These are phyloP conservation scores for Juglanconis juglandina DNA, from an alignment of 2,329 filamentous ascomycete genomes.

Conservation along the genomic window DNA sequence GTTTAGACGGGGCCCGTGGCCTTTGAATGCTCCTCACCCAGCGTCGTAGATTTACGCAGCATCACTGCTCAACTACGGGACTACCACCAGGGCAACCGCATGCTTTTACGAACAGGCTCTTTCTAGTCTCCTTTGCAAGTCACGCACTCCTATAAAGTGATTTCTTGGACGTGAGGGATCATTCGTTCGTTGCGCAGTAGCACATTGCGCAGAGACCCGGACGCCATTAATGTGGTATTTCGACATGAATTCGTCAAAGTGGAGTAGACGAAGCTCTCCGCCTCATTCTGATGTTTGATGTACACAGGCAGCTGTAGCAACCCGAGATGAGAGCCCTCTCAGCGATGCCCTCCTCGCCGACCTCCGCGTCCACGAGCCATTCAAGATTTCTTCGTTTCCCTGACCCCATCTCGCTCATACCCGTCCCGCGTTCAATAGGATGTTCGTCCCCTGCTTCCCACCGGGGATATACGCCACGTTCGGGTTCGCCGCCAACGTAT, in stretches of 20 bases:
- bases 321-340: conserved; percentile 2
- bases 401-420: conserved; percentile 26
- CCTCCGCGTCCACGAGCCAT: not conserved
- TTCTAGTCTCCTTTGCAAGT: not conserved
- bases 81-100: not conserved
- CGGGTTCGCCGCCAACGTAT: conserved; percentile 83
- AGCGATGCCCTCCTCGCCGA: not conserved
- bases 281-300: conserved; percentile 6
- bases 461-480: conserved; percentile 94
- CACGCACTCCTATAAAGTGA: not conserved
- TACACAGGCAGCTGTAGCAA: conserved; percentile 12
- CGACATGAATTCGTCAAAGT: conserved; percentile 17
- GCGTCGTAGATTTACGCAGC: not conserved
- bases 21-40: not conserved
- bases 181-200: not conserved
- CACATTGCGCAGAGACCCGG: not conserved
- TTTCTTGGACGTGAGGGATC: not conserved
- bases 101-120: not conserved
- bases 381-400: not conserved
- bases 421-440: conserved; percentile 51
- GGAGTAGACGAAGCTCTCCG: conserved; percentile 13
- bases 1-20: not conserved
- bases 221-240: not conserved
- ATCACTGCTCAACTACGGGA: not conserved
- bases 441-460: conserved; percentile 61